phyloP scores from a whole-genome alignment of 2,329 filamentous ascomycete species.

The Penicillium palitans region DNA sequence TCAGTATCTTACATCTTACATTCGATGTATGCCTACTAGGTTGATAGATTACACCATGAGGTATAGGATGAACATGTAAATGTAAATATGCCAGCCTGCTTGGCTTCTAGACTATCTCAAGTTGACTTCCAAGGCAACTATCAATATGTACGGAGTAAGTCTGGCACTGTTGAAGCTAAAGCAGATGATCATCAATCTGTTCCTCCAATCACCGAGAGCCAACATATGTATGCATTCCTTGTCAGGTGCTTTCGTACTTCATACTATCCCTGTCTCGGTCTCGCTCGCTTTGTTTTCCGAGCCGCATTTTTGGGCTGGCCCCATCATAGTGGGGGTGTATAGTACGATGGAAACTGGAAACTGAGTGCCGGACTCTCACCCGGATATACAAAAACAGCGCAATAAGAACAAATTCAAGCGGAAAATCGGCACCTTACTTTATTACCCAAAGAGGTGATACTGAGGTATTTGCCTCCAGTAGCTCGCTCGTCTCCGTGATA shows the following conservation, averaged over 20 bases:
- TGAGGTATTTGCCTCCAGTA: not conserved
- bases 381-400: not conserved
- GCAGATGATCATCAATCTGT: not conserved
- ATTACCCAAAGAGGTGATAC: constrained; percentile 1
- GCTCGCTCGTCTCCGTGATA: not conserved
- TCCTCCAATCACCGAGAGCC: constrained; percentile 2
- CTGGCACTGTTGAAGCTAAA: not conserved
- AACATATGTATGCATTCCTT: not conserved
- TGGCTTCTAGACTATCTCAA: not conserved
- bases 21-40: not conserved
- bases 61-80: too few species aligned
- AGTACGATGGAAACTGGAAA: constrained; percentile 3
- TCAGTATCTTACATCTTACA: not conserved
- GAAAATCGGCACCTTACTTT: not conserved
- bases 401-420: not conserved
- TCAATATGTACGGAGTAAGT: not conserved
- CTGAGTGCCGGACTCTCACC: not conserved
- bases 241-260: constrained; percentile 1
- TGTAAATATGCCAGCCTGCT: too few species aligned
- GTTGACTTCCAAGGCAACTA: not conserved
- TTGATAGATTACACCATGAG: not conserved
- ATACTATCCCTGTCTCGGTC: constrained; percentile 21
- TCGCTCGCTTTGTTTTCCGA: constrained; percentile 19
- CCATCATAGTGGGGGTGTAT: constrained; percentile 5
- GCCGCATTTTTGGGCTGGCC: constrained; percentile 19